A percentile compares a stretch with the other conserved stretches of the same genome.
Conservation (phyloP, 768 basidiomycete species). For the Cubamyces sp. region DNA sequence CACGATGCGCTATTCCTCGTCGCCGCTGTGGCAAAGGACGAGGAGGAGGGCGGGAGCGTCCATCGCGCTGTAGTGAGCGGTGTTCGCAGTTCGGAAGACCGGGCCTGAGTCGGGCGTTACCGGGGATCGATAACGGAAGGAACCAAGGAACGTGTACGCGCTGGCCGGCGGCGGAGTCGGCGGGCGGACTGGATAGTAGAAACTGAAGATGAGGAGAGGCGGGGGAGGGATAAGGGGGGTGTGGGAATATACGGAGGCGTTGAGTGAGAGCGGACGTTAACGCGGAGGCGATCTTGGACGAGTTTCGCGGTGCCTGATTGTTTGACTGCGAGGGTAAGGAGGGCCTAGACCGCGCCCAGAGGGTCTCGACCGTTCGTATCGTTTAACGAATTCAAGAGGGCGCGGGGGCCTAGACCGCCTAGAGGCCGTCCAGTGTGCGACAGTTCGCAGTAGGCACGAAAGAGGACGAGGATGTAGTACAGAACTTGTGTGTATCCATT, state of each 20-base stretch:
- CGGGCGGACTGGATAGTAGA: too few species aligned
- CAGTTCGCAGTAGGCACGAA: neutral
- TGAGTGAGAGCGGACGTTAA: neutral
- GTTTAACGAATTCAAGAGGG: conserved; percentile 1
- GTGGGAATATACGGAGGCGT: neutral
- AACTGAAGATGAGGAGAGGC: neutral
- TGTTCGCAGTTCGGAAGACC: neutral
- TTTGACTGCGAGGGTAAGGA: conserved; percentile 22
- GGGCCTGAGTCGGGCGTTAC: conserved; percentile 14
- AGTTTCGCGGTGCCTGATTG: conserved; percentile 22
- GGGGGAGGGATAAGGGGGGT: neutral
- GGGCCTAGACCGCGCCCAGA: conserved; percentile 15
- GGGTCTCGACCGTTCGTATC: conserved; percentile 7
- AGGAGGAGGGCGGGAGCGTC: neutral
- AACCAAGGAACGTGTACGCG: conserved; percentile 17
- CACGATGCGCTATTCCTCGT: conserved; percentile 1
- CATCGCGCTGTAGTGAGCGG: neutral
- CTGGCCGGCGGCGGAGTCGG: conserved; percentile 3
- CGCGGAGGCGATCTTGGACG: conserved; percentile 6
- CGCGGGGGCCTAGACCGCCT: conserved; percentile 4
- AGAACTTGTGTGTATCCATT: neutral
- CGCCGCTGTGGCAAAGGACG: neutral
- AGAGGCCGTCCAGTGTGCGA: conserved; percentile 4
- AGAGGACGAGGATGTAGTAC: neutral
- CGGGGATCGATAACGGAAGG: conserved; percentile 24